Percentiles rank a stretch among this genome's conserved stretches.
phyloP scores from a whole-genome alignment of 129 eudicot species.

The Kitagawia praeruptora region DNA sequence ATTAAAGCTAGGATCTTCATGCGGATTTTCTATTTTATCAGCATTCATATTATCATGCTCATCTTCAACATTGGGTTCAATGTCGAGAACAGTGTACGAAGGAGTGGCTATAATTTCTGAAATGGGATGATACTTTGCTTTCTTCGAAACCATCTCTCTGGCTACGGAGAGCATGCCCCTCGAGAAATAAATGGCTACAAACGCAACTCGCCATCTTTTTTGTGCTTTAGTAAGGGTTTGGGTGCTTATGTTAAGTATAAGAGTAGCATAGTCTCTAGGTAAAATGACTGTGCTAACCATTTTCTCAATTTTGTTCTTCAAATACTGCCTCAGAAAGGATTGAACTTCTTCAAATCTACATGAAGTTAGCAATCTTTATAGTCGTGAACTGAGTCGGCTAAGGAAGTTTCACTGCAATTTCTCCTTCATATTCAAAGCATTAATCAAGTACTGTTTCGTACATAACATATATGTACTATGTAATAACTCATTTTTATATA shows the following conservation, averaged over 20 bases:
- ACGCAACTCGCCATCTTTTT: slow-evolving; percentile 67
- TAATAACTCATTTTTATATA: background rate
- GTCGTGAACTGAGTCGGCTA: background rate
- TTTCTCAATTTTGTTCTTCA: background rate
- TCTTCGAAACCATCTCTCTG: slow-evolving; percentile 18
- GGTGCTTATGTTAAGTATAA: slow-evolving; percentile 29
- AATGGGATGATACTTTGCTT: slow-evolving; percentile 6
- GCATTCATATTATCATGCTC: background rate
- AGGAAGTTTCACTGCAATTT: background rate
- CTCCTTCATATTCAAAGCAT: background rate
- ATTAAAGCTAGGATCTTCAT: slow-evolving; percentile 10
- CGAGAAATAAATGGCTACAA: slow-evolving; percentile 39
- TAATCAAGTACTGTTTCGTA: background rate
- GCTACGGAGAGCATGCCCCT: slow-evolving; percentile 35
- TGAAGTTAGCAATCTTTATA: background rate
- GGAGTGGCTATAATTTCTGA: slow-evolving; percentile 17
- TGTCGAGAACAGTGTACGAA: slow-evolving; percentile 31
- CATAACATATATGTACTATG: background rate
- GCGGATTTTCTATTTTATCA: background rate
- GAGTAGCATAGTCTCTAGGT: slow-evolving; percentile 10
- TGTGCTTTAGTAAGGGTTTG: slow-evolving; percentile 37
- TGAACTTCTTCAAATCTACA: background rate
- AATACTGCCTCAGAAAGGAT: background rate
- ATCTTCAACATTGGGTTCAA: slow-evolving; percentile 13
- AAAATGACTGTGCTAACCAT: slow-evolving; percentile 23